A percentile compares a stretch with the other conserved stretches of the same genome.
Conservation (phyloP, 768 basidiomycete genomes). For the Lentinula sp. region DNA sequence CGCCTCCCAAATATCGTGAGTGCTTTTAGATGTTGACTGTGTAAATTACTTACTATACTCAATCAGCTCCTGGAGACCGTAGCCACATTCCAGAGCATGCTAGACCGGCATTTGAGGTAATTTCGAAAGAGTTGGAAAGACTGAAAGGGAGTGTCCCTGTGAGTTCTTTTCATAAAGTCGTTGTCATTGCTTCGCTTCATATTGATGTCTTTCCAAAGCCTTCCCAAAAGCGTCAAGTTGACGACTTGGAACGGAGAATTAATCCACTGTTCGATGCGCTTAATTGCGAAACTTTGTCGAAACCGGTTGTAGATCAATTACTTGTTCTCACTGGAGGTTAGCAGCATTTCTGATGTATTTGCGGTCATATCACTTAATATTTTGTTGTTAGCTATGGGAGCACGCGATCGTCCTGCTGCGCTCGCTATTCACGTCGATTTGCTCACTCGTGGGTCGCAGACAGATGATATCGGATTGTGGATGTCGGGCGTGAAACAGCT, state of each 20-base stretch:
- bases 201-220: conserved; percentile 37
- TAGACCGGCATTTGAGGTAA: conserved; percentile 57
- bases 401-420: conserved; percentile 70
- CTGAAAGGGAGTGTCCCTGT: conserved; percentile 77
- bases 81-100: conserved; percentile 80
- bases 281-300: conserved; percentile 80
- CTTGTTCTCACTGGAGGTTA: conserved; percentile 67
- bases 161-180: conserved; percentile 19
- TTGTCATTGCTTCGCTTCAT: background rate
- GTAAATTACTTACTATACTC: background rate
- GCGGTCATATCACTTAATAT: conserved; percentile 2
- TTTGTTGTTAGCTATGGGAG: conserved; percentile 61
- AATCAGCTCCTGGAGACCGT: conserved; percentile 79
- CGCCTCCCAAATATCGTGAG: conserved; percentile 42
- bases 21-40: background rate
- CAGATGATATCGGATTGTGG: conserved; percentile 80
- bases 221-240: conserved; percentile 76
- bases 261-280: conserved; percentile 87
- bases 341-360: conserved; percentile 9
- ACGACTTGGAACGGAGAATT: conserved; percentile 82
- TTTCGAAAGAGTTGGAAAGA: conserved; percentile 56
- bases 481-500: conserved; percentile 91
- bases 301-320: conserved; percentile 64
- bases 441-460: conserved; percentile 70
- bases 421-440: conserved; percentile 82